phyloP scores from a whole-genome alignment of 192 early-diverging fungal genomes.

The Podila minutissima region DNA sequence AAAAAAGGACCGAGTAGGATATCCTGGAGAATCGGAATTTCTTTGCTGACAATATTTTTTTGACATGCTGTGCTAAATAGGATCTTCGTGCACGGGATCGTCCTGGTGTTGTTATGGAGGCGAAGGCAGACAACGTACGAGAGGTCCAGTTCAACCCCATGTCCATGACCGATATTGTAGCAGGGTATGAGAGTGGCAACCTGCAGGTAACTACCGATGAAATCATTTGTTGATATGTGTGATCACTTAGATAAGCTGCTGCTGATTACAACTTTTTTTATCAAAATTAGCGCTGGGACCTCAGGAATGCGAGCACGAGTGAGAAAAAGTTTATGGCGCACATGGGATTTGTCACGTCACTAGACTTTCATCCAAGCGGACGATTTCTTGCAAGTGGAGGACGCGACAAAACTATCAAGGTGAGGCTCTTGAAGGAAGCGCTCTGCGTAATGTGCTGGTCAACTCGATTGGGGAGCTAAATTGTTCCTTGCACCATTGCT shows the following conservation, averaged over 20 bases:
- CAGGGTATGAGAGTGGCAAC: conserved; percentile 84
- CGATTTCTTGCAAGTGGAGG: conserved; percentile 79
- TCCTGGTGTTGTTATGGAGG: conserved; percentile 71
- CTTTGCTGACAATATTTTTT: no score
- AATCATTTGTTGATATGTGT: background rate
- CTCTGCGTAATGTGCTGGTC: no score
- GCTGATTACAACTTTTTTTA: background rate
- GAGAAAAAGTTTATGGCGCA: conserved; percentile 79
- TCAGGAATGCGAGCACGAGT: conserved; percentile 67
- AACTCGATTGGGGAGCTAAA: no score
- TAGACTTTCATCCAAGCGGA: conserved; percentile 83
- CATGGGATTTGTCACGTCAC: conserved; percentile 71
- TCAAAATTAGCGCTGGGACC: conserved; percentile 70
- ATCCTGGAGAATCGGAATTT: no score
- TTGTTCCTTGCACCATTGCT: background rate
- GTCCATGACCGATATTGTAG: conserved; percentile 70
- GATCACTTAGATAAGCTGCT: background rate
- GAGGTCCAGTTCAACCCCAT: conserved; percentile 83
- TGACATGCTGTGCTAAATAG: conserved; percentile 19
- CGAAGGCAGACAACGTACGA: conserved; percentile 79
- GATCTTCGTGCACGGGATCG: conserved; percentile 68
- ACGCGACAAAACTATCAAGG: conserved; percentile 80
- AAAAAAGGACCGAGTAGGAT: background rate
- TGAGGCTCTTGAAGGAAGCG: conserved; percentile 14
- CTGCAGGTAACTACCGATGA: conserved; percentile 62